Evolutionary conservation across 805 yeast species (phyloP).

Genomic region (Suhomyces sp.): DNA sequence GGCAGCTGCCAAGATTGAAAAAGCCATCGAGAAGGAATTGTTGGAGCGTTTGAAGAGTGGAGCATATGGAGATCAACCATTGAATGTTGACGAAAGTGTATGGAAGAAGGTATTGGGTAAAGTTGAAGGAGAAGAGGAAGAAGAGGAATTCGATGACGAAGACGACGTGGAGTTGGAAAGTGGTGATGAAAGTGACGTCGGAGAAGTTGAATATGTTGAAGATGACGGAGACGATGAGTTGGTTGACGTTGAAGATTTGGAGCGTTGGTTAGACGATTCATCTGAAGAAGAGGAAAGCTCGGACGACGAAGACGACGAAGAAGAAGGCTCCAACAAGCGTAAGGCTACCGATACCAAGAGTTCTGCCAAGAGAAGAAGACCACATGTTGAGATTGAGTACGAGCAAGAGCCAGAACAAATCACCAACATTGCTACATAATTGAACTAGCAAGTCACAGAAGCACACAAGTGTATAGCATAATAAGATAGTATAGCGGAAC

Average conservation of each 20-base stretch:
- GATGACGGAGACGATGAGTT: slow-evolving; percentile 87
- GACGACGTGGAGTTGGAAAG: slow-evolving; percentile 50
- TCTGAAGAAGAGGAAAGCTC: slow-evolving; percentile 36
- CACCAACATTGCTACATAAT: slow-evolving; percentile 30
- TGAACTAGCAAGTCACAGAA: not conserved
- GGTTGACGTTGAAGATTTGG: slow-evolving; percentile 90
- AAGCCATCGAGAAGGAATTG: slow-evolving; percentile 93
- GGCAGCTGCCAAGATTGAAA: slow-evolving; percentile 94
- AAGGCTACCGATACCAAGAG: slow-evolving; percentile 31
- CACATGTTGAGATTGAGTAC: slow-evolving; percentile 78
- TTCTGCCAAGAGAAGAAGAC: slow-evolving; percentile 56
- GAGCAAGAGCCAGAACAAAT: slow-evolving; percentile 59
- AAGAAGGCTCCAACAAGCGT: slow-evolving; percentile 25
- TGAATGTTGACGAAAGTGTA: slow-evolving; percentile 91
- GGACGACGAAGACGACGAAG: slow-evolving; percentile 33
- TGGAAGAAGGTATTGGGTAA: slow-evolving; percentile 91
- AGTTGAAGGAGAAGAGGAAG: slow-evolving; percentile 50
- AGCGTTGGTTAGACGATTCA: slow-evolving; percentile 70
- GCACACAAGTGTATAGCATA: not conserved
- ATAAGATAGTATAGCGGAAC: not conserved
- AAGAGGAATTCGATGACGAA: slow-evolving; percentile 59
- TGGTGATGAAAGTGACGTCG: slow-evolving; percentile 53
- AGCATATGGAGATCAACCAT: slow-evolving; percentile 96
- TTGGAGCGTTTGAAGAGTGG: slow-evolving; percentile 94
- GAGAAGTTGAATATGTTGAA: slow-evolving; percentile 86